Conservation (phyloP, 1,139 yeast species). For the Meyerozyma sp. region DNA sequence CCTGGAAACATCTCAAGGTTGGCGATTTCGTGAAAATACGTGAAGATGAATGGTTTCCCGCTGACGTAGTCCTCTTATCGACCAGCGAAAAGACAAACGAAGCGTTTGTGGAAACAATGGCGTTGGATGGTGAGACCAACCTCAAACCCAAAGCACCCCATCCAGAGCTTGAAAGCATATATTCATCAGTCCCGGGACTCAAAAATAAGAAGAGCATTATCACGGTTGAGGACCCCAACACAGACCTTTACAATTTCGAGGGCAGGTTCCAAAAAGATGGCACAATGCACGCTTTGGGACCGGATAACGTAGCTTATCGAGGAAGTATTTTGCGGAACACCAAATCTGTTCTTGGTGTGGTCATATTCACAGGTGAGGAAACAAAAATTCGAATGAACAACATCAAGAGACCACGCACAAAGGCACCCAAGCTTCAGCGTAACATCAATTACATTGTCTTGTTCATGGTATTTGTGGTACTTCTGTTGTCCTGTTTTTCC, state of each 20-base stretch:
- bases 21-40: constrained; percentile 74
- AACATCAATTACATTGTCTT: constrained; percentile 78
- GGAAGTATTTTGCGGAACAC: constrained; percentile 90
- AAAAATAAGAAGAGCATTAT: constrained; percentile 47
- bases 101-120: constrained; percentile 92
- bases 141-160: constrained; percentile 71
- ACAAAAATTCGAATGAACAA: constrained; percentile 95
- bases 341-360: constrained; percentile 65
- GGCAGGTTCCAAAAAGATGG: constrained; percentile 49
- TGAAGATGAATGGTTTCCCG: constrained; percentile 91
- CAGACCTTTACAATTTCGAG: constrained; percentile 86
- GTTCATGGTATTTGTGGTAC: constrained; percentile 82
- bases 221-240: constrained; percentile 85
- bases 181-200: constrained; percentile 48
- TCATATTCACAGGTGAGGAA: constrained; percentile 91
- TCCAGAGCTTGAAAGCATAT: constrained; percentile 47
- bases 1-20: constrained; percentile 77
- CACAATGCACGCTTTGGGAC: constrained; percentile 54
- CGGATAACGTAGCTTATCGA: constrained; percentile 79
- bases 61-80: constrained; percentile 71
- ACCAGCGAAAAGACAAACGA: constrained; percentile 57
- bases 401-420: constrained; percentile 78
- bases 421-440: constrained; percentile 86
- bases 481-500: constrained; percentile 70
- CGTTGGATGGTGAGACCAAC: constrained; percentile 94